phyloP scores from a whole-genome alignment of 371 early-diverging fungal species.

The Choanephora cucurbitarum region DNA sequence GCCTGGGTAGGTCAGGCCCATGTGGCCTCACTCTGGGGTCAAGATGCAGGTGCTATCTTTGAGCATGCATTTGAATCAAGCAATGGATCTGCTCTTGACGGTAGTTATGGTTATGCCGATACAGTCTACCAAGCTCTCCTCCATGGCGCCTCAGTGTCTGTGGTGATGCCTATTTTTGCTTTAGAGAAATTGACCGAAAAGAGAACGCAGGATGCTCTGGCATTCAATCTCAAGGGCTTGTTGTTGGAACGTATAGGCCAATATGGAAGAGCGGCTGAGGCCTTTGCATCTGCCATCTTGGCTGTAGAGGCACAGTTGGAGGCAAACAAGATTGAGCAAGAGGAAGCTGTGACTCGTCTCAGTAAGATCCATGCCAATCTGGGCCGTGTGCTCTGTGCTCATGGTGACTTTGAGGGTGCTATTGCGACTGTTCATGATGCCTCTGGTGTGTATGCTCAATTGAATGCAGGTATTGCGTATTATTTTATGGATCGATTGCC shows the following conservation, averaged over 20 bases:
- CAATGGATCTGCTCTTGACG: constrained; percentile 60
- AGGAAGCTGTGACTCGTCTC: constrained; percentile 23
- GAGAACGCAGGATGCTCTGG: constrained; percentile 57
- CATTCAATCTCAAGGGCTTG: constrained; percentile 75
- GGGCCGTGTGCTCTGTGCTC: constrained; percentile 64
- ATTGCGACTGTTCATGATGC: constrained; percentile 45
- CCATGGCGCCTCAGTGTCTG: constrained; percentile 15
- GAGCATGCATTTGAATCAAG: constrained; percentile 80
- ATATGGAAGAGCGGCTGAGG: constrained; percentile 65
- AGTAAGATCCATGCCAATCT: constrained; percentile 57
- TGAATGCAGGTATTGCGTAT: constrained; percentile 77
- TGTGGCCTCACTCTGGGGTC: constrained; percentile 64
- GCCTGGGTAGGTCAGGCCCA: constrained; percentile 90
- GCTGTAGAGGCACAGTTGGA: constrained; percentile 47
- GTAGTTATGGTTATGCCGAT: constrained; percentile 72
- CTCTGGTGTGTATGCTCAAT: constrained; percentile 50
- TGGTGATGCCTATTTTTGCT: constrained; percentile 65
- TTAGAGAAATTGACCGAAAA: constrained; percentile 76
- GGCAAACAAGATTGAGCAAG: constrained; percentile 18
- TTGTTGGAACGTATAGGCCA: constrained; percentile 74
- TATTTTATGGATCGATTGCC: constrained; percentile 73
- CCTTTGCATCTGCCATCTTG: constrained; percentile 62
- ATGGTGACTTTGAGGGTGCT: constrained; percentile 53
- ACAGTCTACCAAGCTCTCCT: constrained; percentile 50
- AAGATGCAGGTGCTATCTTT: constrained; percentile 61